phyloP scores from a whole-genome alignment of 768 basidiomycete species.

The Trametes meyenii region DNA sequence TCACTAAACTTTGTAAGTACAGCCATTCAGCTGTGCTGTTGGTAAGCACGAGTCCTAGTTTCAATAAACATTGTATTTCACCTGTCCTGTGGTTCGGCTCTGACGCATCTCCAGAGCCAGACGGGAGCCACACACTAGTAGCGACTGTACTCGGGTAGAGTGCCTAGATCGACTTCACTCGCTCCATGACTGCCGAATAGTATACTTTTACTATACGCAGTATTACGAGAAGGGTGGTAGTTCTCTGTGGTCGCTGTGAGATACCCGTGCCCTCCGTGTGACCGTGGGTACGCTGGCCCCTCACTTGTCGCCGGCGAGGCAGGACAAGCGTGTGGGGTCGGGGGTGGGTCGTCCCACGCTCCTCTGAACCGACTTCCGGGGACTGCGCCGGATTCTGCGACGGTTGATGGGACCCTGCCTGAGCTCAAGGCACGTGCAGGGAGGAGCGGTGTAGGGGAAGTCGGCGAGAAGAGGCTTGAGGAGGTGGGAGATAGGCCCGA shows the following conservation, averaged over 20 bases:
- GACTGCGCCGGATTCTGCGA: neutral
- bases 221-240: neutral
- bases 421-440: neutral
- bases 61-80: too few relatives aligned
- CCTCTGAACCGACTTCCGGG: neutral
- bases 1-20: too few relatives aligned
- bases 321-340: neutral
- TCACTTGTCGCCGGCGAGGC: neutral
- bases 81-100: neutral
- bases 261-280: neutral
- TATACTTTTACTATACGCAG: neutral
- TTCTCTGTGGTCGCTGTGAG: neutral
- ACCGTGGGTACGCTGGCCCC: neutral
- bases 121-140: neutral
- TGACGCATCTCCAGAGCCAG: neutral
- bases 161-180: neutral
- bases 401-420: neutral
- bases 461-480: too few relatives aligned
- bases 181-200: neutral
- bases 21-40: too few relatives aligned
- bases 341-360: slow-evolving; percentile 14
- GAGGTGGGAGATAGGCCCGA: too few relatives aligned
- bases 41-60: too few relatives aligned
- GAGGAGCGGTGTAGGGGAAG: neutral
- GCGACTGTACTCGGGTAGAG: slow-evolving; percentile 5